phyloP scores from a whole-genome alignment of 2,329 filamentous ascomycete species.

The Colletotrichum tropicale region DNA sequence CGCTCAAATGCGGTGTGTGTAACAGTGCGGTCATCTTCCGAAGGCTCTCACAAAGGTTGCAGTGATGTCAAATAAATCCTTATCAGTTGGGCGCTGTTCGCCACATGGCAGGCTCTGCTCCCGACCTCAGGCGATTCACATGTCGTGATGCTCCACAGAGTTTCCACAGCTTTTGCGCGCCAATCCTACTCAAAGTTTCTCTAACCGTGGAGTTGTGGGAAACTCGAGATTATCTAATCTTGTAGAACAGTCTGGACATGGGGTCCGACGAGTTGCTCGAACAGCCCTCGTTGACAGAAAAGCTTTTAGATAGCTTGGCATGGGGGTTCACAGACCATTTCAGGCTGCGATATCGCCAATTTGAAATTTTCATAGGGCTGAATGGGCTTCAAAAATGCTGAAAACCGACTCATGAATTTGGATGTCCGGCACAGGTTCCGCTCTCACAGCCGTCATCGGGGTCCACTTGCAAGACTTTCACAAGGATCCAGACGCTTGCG shows the following conservation, averaged over 20 bases:
- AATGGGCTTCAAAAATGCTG: neutral
- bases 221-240: neutral
- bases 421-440: neutral
- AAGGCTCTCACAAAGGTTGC: neutral
- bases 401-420: neutral
- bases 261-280: neutral
- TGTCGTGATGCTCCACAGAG: constrained; percentile 4
- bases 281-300: neutral
- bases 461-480: constrained; percentile 2
- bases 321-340: neutral
- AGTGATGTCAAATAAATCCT: neutral
- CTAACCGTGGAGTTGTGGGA: neutral
- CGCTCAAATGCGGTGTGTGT: neutral
- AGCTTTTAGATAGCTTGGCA: neutral
- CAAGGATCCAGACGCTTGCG: neutral
- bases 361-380: neutral
- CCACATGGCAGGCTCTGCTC: neutral
- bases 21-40: neutral
- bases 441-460: neutral
- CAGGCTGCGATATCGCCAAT: neutral
- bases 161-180: constrained; percentile 4
- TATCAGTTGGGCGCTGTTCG: neutral
- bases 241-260: neutral
- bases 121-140: neutral
- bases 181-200: neutral